phyloP scores from a whole-genome alignment of 352 stramenopile genomes.

The Phytophthora podocarpi region DNA sequence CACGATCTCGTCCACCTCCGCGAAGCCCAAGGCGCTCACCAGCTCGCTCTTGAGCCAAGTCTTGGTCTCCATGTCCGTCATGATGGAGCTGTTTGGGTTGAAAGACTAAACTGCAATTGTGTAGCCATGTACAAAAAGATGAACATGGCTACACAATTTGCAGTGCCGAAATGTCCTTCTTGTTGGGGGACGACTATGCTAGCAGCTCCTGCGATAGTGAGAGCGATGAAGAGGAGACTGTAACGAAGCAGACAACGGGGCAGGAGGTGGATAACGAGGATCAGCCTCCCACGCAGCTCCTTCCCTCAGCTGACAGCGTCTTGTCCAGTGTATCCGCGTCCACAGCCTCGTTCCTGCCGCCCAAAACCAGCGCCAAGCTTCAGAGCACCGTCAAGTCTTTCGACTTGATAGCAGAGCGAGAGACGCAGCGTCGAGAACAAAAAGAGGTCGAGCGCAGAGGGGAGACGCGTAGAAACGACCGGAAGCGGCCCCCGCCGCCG shows the following conservation, averaged over 20 bases:
- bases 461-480: slow-evolving; percentile 5
- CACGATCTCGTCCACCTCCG: slow-evolving; percentile 75
- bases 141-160: slow-evolving; percentile 14
- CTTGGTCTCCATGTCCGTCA: slow-evolving; percentile 37
- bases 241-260: neutral
- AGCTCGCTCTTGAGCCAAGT: slow-evolving; percentile 68
- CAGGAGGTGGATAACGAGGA: neutral
- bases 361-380: slow-evolving; percentile 17
- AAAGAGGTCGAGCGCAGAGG: neutral
- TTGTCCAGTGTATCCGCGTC: slow-evolving; percentile 40
- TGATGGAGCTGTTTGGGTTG: slow-evolving; percentile 12
- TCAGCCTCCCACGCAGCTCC: neutral
- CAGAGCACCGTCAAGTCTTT: slow-evolving; percentile 31
- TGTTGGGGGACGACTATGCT: slow-evolving; percentile 53
- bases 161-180: slow-evolving; percentile 46
- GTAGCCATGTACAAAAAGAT: neutral
- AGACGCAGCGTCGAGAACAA: slow-evolving; percentile 12
- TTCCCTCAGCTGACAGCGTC: slow-evolving; percentile 53
- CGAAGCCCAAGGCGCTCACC: slow-evolving; percentile 64
- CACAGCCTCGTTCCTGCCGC: slow-evolving; percentile 47
- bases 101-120: neutral
- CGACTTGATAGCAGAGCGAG: slow-evolving; percentile 37
- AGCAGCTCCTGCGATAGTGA: slow-evolving; percentile 40
- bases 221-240: slow-evolving; percentile 31
- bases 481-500: slow-evolving; percentile 18